phyloP scores from a whole-genome alignment of 1,284 basidiomycete genomes.

The Vanrija sp. region DNA sequence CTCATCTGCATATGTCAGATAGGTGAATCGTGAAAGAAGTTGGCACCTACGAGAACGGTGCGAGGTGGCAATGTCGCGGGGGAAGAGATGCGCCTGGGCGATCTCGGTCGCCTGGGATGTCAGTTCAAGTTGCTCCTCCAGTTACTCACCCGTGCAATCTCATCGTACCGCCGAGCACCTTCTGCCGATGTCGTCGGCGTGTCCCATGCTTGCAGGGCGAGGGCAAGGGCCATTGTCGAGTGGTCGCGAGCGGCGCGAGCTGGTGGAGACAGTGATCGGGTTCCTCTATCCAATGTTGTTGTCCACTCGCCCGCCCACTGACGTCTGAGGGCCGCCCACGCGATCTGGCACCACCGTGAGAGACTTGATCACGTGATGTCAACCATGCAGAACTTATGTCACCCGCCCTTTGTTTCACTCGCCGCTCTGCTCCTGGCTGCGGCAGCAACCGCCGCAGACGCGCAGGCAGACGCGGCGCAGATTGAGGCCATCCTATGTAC shows the following conservation, averaged over 20 bases:
- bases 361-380: too few species aligned
- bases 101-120: constrained; percentile 22
- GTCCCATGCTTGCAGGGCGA: constrained; percentile 30
- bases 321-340: neutral
- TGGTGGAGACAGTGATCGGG: too few species aligned
- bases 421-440: too few species aligned
- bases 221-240: constrained; percentile 27
- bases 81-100: constrained; percentile 22
- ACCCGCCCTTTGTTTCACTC: too few species aligned
- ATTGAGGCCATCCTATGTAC: too few species aligned
- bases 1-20: constrained; percentile 12
- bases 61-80: constrained; percentile 19
- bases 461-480: too few species aligned
- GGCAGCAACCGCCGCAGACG: too few species aligned
- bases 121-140: neutral
- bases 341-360: too few species aligned
- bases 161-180: constrained; percentile 23
- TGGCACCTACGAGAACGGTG: neutral
- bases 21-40: neutral
- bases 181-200: constrained; percentile 28
- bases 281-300: neutral
- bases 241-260: neutral
- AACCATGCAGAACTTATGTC: too few species aligned
- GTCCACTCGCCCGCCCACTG: neutral
- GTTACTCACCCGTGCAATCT: constrained; percentile 24